phyloP scores from a whole-genome alignment of 768 basidiomycete species.

The Lactarius sanguifluus region DNA sequence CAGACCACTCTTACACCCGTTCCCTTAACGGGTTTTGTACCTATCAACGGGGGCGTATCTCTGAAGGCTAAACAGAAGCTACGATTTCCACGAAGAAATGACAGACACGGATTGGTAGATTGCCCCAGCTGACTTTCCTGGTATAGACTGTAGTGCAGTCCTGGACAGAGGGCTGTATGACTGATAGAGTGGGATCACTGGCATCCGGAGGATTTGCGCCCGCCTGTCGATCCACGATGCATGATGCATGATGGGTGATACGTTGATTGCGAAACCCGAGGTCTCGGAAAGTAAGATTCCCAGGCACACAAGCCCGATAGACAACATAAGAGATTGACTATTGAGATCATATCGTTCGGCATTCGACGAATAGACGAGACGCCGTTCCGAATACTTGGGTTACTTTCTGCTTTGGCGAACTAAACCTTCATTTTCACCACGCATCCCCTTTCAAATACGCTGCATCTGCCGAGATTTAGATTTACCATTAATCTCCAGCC shows the following conservation, averaged over 20 bases:
- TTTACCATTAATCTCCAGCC: background rate
- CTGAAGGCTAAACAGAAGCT: background rate
- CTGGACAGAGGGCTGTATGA: background rate
- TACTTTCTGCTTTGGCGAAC: background rate
- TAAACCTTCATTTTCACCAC: background rate
- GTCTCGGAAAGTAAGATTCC: conserved; percentile 12
- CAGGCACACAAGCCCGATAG: conserved; percentile 5
- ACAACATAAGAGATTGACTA: conserved; percentile 18
- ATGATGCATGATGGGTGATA: too few relatives aligned
- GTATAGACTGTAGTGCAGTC: background rate
- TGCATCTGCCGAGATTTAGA: background rate
- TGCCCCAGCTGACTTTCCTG: background rate
- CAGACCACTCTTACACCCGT: background rate
- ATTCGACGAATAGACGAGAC: conserved; percentile 19
- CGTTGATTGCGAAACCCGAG: conserved; percentile 5
- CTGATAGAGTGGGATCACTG: background rate
- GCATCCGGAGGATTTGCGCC: background rate
- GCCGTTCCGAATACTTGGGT: conserved; percentile 6
- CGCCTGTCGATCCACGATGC: background rate
- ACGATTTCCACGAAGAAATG: background rate
- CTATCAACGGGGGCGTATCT: background rate
- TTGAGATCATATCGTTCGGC: conserved; percentile 19
- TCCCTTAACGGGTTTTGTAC: background rate
- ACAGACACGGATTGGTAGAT: background rate
- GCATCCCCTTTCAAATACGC: background rate